These are phyloP conservation scores for Yamadazyma kitorensis DNA, from an alignment of 805 yeast genomes.

Conservation along the genomic window DNA sequence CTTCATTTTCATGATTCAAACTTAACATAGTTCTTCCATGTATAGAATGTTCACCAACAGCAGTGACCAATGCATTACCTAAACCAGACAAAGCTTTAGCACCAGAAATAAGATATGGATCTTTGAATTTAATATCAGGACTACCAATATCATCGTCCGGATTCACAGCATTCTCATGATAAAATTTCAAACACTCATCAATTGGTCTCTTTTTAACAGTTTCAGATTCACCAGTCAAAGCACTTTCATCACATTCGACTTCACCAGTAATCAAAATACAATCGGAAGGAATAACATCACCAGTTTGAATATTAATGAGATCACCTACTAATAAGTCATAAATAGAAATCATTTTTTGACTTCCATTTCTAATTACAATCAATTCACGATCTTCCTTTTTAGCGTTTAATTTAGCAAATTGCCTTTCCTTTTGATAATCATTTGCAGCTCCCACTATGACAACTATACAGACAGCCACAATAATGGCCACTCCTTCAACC, in stretches of 20 bases:
- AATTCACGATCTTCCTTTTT: conserved; percentile 83
- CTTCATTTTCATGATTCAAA: conserved; percentile 69
- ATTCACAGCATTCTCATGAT: conserved; percentile 22
- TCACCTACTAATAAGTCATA: conserved; percentile 86
- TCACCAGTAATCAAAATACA: conserved; percentile 69
- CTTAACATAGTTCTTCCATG: conserved; percentile 91
- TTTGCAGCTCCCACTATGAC: conserved; percentile 93
- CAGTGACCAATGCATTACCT: conserved; percentile 82
- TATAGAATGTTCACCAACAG: conserved; percentile 86
- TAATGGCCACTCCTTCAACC: conserved; percentile 98
- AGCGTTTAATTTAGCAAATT: conserved; percentile 81
- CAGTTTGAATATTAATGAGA: conserved; percentile 77
- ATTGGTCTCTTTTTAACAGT: conserved; percentile 72
- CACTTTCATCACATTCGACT: conserved; percentile 87
- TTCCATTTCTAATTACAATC: conserved; percentile 71
- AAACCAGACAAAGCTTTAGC: conserved; percentile 83
- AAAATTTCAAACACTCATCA: conserved; percentile 32
- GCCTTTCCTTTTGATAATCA: conserved; percentile 94
- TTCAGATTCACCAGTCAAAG: conserved; percentile 91
- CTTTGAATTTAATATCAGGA: conserved; percentile 46
- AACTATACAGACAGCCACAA: conserved; percentile 86
- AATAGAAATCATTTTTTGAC: conserved; percentile 64
- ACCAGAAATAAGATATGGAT: conserved; percentile 89
- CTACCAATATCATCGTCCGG: conserved; percentile 42
- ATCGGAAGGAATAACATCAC: conserved; percentile 92